phyloP scores from a whole-genome alignment of 805 yeast species.

The Hanseniaspora mollemarum region DNA sequence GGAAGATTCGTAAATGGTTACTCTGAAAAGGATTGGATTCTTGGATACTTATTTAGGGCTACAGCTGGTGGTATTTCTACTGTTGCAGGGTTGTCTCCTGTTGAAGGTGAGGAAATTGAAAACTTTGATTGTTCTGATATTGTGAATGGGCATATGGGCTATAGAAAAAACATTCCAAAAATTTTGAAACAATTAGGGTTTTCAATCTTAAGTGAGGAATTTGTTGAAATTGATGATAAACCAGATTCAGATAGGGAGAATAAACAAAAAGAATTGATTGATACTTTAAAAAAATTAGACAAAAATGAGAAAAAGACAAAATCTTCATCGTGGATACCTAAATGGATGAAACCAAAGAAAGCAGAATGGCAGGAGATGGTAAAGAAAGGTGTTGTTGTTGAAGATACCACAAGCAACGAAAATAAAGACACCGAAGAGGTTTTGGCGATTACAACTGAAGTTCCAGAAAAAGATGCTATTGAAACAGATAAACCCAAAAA shows the following conservation, averaged over 20 bases:
- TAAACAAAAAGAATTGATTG: conserved; percentile 67
- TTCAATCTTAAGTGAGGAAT: conserved; percentile 79
- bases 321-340: conserved; percentile 33
- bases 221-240: conserved; percentile 80
- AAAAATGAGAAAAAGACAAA: conserved; percentile 54
- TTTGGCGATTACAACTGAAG: background rate
- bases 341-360: conserved; percentile 42
- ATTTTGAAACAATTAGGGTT: conserved; percentile 58
- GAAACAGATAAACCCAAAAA: no score
- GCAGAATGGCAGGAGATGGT: conserved; percentile 56
- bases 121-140: conserved; percentile 76
- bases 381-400: conserved; percentile 31
- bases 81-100: conserved; percentile 81
- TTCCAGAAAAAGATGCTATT: background rate
- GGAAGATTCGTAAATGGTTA: conserved; percentile 86
- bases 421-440: background rate
- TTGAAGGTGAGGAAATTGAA: conserved; percentile 58
- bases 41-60: conserved; percentile 89
- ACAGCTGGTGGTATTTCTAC: conserved; percentile 86
- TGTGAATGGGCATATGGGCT: conserved; percentile 96
- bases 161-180: conserved; percentile 85
- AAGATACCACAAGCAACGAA: background rate
- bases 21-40: conserved; percentile 87
- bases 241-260: conserved; percentile 83
- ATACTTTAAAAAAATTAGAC: conserved; percentile 52